A percentile compares a stretch with the other conserved stretches of the same genome.
Conservation (phyloP, 208 protist genomes). For the Leishmania tropica region DNA sequence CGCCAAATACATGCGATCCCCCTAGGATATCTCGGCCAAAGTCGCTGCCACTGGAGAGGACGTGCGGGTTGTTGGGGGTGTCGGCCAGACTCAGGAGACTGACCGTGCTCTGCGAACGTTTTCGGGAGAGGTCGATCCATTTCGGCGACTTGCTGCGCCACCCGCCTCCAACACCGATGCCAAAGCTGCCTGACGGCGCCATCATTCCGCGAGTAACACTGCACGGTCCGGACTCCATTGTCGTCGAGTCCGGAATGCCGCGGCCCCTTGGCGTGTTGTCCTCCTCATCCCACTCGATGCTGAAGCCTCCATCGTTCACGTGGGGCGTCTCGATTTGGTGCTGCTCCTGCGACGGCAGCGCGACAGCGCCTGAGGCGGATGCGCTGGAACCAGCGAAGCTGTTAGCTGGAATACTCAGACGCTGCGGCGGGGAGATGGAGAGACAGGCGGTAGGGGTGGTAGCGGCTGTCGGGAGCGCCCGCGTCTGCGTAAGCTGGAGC, state of each 20-base stretch:
- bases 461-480: not conserved
- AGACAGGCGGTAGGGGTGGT: not conserved
- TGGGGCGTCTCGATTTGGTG: not conserved
- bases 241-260: not conserved
- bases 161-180: not conserved
- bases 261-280: not conserved
- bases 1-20: slow-evolving; percentile 10
- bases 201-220: not conserved
- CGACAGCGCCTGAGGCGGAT: not conserved
- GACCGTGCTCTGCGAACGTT: slow-evolving; percentile 3
- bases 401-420: not conserved
- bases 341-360: not conserved
- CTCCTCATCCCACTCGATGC: slow-evolving; percentile 14
- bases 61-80: not conserved
- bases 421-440: not conserved
- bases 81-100: slow-evolving; percentile 13
- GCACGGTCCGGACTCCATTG: too few species aligned
- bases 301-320: slow-evolving; percentile 10
- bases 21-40: slow-evolving; percentile 5
- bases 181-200: not conserved
- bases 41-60: slow-evolving; percentile 16
- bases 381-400: not conserved
- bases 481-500: not conserved
- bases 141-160: not conserved
- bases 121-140: not conserved